Percentiles rank a stretch among this genome's conserved stretches.
phyloP scores from a whole-genome alignment of 345 rosid genomes.

The Raphanus sativus region DNA sequence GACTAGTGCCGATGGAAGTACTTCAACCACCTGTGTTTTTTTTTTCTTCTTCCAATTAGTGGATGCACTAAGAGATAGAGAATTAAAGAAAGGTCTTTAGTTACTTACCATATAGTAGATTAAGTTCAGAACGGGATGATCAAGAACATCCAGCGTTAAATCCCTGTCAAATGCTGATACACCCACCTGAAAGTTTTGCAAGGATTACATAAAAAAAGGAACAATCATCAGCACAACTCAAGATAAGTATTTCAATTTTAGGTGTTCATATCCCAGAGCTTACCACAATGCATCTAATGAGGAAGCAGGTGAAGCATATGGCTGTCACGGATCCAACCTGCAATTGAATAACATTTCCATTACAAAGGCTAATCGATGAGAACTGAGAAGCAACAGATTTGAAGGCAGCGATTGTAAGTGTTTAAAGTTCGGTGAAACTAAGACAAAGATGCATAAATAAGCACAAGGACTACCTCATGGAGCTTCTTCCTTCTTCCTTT shows the following conservation, averaged over 20 bases:
- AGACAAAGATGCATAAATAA: neutral
- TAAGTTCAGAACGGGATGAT: slow-evolving; percentile 91
- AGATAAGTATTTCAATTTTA: neutral
- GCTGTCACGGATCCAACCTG: slow-evolving; percentile 99
- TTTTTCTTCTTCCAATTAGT: neutral
- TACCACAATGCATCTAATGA: slow-evolving; percentile 91
- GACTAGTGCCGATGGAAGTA: slow-evolving; percentile 92
- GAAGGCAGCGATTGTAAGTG: neutral
- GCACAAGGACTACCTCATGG: slow-evolving; percentile 62
- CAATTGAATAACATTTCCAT: slow-evolving; percentile 21
- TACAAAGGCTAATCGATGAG: neutral
- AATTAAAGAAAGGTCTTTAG: slow-evolving; percentile 22
- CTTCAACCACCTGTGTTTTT: slow-evolving; percentile 81
- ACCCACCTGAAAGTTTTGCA: slow-evolving; percentile 52
- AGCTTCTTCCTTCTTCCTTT: slow-evolving; percentile 99
- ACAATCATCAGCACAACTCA: neutral
- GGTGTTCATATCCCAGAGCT: slow-evolving; percentile 30
- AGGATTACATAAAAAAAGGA: neutral
- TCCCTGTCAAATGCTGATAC: slow-evolving; percentile 78
- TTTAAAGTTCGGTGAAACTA: neutral
- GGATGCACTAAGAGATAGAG: neutral
- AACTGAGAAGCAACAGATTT: too few relatives aligned
- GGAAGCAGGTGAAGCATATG: slow-evolving; percentile 94
- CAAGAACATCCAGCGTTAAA: slow-evolving; percentile 80
- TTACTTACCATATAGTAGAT: slow-evolving; percentile 81